Conservation (phyloP, 331 rosid genomes). For the Rosa hybrid region DNA sequence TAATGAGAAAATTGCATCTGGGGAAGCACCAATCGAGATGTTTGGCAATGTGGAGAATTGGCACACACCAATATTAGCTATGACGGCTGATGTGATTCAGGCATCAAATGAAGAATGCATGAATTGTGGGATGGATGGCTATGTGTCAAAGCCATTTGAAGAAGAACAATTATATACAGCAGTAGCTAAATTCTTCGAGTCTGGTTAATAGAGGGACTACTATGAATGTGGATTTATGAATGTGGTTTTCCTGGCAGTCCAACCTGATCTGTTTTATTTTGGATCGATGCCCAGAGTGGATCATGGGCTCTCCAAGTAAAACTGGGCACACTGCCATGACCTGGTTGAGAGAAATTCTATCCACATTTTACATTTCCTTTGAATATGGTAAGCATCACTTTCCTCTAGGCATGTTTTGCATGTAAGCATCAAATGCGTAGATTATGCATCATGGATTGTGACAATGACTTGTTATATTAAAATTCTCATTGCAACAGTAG, state of each 20-base stretch:
- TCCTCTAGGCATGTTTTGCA: constrained; percentile 19
- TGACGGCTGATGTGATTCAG: constrained; percentile 95
- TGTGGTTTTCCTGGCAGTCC: constrained; percentile 18
- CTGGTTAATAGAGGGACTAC: constrained; percentile 36
- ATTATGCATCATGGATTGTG: constrained; percentile 19
- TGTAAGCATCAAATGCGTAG: constrained; percentile 21
- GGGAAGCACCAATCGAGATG: constrained; percentile 56
- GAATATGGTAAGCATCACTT: constrained; percentile 19
- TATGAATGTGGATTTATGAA: not conserved
- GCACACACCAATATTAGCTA: constrained; percentile 89
- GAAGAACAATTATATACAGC: constrained; percentile 77
- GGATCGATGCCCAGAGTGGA: constrained; percentile 19
- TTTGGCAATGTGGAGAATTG: constrained; percentile 55
- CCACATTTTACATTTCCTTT: constrained; percentile 9
- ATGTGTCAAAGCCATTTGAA: constrained; percentile 87
- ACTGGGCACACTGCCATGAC: constrained; percentile 18
- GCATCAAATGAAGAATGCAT: constrained; percentile 78
- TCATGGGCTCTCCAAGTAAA: constrained; percentile 14
- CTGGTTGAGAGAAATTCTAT: constrained; percentile 17
- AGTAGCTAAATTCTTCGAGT: constrained; percentile 52
- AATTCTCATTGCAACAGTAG: not conserved
- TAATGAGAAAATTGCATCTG: constrained; percentile 56
- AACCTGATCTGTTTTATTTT: constrained; percentile 12
- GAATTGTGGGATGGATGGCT: constrained; percentile 90
- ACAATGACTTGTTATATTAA: not conserved